Evolutionary conservation across 805 yeast genomes (phyloP).

Genomic region (Yamadazyma scolyti): DNA sequence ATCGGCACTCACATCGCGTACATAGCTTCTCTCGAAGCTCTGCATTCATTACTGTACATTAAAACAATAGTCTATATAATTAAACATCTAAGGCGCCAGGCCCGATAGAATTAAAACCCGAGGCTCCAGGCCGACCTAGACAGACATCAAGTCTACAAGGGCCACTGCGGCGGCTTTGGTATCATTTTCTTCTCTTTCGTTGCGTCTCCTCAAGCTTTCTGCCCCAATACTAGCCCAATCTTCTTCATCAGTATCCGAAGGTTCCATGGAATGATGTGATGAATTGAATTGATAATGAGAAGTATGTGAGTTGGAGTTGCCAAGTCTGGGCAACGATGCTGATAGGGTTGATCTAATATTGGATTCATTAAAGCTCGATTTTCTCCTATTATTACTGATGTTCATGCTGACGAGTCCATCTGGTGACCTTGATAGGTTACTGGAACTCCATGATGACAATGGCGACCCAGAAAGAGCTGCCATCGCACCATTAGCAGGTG

Average conservation of each 20-base stretch:
- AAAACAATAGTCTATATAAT: too few relatives aligned
- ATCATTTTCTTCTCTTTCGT: slow-evolving; percentile 30
- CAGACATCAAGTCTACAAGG: slow-evolving; percentile 53
- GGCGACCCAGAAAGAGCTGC: slow-evolving; percentile 11
- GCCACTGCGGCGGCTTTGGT: slow-evolving; percentile 56
- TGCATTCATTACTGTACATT: too few relatives aligned
- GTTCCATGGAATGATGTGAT: slow-evolving; percentile 2
- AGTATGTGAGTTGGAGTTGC: slow-evolving; percentile 1
- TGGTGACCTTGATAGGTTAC: slow-evolving; percentile 15
- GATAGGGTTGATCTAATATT: slow-evolving; percentile 27
- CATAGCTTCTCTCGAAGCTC: too few relatives aligned
- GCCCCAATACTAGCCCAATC: slow-evolving; percentile 95
- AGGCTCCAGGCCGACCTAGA: slow-evolving; percentile 7
- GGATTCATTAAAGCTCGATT: slow-evolving; percentile 41
- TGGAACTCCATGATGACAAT: slow-evolving; percentile 11
- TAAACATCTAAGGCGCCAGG: too few relatives aligned
- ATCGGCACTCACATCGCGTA: too few relatives aligned
- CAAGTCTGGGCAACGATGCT: slow-evolving; percentile 14
- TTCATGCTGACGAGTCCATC: slow-evolving; percentile 5
- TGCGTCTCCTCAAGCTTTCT: slow-evolving; percentile 47
- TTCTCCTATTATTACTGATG: slow-evolving; percentile 21
- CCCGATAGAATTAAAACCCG: slow-evolving; percentile 3
- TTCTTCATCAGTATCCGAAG: slow-evolving; percentile 85
- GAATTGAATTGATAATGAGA: slow-evolving; percentile 1
- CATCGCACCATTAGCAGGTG: slow-evolving; percentile 13